These are phyloP conservation scores for Yamadazyma diospyri DNA, from an alignment of 1,139 yeast species.

Conservation along the genomic window DNA sequence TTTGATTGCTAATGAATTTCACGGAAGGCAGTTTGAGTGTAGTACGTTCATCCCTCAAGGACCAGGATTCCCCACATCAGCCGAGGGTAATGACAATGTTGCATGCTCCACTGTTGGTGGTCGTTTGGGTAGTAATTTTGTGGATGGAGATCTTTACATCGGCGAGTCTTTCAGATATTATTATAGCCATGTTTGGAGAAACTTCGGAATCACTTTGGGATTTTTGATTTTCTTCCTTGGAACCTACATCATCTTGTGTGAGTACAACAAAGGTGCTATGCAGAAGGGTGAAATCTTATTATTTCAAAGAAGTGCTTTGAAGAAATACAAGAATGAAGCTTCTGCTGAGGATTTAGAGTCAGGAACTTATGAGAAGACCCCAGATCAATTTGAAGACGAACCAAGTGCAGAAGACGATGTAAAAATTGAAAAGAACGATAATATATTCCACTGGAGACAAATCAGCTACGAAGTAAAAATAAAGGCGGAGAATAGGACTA, in stretches of 20 bases:
- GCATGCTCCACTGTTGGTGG: slow-evolving; percentile 69
- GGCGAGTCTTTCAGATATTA: slow-evolving; percentile 43
- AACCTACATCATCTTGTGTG: slow-evolving; percentile 58
- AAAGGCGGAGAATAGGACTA: slow-evolving; percentile 59
- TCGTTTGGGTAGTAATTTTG: slow-evolving; percentile 48
- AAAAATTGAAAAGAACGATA: slow-evolving; percentile 6
- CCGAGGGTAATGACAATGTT: slow-evolving; percentile 24
- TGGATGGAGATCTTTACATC: slow-evolving; percentile 60
- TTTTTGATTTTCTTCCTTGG: slow-evolving; percentile 53
- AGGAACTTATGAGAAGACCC: slow-evolving; percentile 16
- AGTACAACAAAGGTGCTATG: slow-evolving; percentile 67
- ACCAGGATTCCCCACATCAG: slow-evolving; percentile 38
- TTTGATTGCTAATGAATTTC: slow-evolving; percentile 54
- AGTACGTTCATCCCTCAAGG: slow-evolving; percentile 47
- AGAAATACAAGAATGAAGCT: slow-evolving; percentile 20
- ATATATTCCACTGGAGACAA: slow-evolving; percentile 76
- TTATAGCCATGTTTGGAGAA: slow-evolving; percentile 74
- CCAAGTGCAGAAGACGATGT: slow-evolving; percentile 6
- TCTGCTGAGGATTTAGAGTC: slow-evolving; percentile 15
- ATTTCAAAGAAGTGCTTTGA: slow-evolving; percentile 42
- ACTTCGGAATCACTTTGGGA: slow-evolving; percentile 66
- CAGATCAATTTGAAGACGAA: slow-evolving; percentile 18
- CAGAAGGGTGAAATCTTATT: slow-evolving; percentile 82
- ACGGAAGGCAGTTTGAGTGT: slow-evolving; percentile 47
- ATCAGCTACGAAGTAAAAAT: slow-evolving; percentile 71